These are phyloP conservation scores for Coemansia sp. DNA, from an alignment of 192 early-diverging fungal species.

Conservation along the genomic window DNA sequence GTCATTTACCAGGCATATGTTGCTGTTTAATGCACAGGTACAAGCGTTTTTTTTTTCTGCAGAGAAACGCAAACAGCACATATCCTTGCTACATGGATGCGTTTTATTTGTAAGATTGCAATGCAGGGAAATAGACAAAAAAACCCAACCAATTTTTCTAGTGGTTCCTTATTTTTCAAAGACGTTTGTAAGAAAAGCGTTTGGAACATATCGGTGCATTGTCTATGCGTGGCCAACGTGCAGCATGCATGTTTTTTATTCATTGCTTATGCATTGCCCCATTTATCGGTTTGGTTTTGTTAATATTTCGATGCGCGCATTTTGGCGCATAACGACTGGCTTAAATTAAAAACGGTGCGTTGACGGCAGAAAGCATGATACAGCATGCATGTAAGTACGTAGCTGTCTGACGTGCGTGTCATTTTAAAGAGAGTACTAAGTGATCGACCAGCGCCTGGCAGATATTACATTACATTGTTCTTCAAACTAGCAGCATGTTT, in stretches of 20 bases:
- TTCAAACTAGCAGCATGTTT: too few species aligned
- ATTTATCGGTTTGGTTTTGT: neutral
- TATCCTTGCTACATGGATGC: neutral
- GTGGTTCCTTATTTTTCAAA: neutral
- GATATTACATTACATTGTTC: neutral
- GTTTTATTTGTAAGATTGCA: neutral
- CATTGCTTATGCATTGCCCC: neutral
- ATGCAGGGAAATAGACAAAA: neutral
- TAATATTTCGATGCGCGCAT: neutral
- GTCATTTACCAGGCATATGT: neutral
- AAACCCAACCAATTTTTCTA: neutral
- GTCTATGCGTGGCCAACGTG: neutral
- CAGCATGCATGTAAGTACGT: neutral
- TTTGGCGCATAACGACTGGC: neutral
- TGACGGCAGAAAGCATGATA: neutral
- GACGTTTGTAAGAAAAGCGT: neutral
- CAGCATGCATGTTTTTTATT: neutral
- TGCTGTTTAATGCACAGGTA: neutral
- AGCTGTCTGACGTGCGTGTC: neutral
- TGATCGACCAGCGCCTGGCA: neutral
- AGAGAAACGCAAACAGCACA: neutral
- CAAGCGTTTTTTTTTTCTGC: neutral
- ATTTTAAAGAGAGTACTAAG: neutral
- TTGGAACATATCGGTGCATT: neutral
- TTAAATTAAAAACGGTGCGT: neutral